Evolutionary conservation across 208 protist genomes (phyloP), one percentile per base, ranked within the genome.

Genomic region (Leptomonas pyrrhocoris): DNA sequence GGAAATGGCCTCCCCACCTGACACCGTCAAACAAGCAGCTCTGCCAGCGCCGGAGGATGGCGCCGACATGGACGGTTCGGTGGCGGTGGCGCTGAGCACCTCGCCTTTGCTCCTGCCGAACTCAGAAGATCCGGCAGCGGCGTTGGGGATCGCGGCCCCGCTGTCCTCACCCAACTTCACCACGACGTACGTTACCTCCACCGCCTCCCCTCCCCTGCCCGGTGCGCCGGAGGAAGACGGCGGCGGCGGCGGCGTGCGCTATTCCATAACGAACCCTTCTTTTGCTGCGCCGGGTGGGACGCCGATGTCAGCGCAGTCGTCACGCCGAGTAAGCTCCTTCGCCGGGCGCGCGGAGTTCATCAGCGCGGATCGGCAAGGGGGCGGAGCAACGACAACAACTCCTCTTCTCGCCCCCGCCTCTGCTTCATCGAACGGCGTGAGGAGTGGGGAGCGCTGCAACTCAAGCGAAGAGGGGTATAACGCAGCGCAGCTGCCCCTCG

Each of bases 191-290:
- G n/a, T 43, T 25, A 43, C 59, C 30, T 63, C 58, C 56, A 11
- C 38, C 38, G 13, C 38, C 31, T 8, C 23, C 8, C 27, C 21
- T 45, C 27, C 16, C 59, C n/a, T n/a, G n/a, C n/a, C n/a, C n/a
- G n/a, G n/a, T n/a, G n/a, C n/a, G n/a, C n/a, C n/a, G n/a, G n/a
- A n/a, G n/a, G n/a, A n/a, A n/a, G n/a, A n/a, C 34, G 34, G 34
- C 34, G 3, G 34, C 34, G 34, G 23, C 42, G 60, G 40, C 23
- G 63, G 56, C 3, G 57, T 60, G 48, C 71, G 63, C 40, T 59
- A 59, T 48, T 67, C 71, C 48, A 69, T 71, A 16, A 70, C 71
- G 11, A 77, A 53, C 49, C 63, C 49, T 28, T 70, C 71, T 21
- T 70, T 70, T 12, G 63, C 63, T 21, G 53, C 42, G 3, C 31